A percentile compares a stretch with the other conserved stretches of the same genome.
phyloP scores from a whole-genome alignment of 805 yeast species.

The Candida suzukii region DNA sequence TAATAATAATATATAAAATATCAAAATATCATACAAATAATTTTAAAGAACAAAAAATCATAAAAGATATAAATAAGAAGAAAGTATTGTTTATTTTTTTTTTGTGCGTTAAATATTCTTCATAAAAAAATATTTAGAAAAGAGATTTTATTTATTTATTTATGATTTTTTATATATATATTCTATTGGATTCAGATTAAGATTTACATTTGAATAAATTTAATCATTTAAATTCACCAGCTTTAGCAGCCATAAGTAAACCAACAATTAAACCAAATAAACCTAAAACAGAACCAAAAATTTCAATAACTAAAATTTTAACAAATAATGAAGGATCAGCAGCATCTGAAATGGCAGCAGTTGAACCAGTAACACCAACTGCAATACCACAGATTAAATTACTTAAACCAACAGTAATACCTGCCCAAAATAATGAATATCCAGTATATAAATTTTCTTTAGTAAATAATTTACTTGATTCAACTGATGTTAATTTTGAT shows the following conservation, averaged over 20 bases:
- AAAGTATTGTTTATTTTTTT: too few relatives aligned
- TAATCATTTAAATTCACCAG: constrained; percentile 67
- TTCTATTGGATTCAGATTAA: not conserved
- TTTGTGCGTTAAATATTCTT: too few relatives aligned
- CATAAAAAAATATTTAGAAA: too few relatives aligned
- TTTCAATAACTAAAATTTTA: constrained; percentile 92
- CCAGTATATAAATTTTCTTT: constrained; percentile 90
- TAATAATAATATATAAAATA: too few relatives aligned
- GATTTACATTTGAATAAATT: not conserved
- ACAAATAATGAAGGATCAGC: constrained; percentile 94
- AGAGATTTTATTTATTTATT: too few relatives aligned
- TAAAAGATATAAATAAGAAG: too few relatives aligned
- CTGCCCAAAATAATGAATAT: constrained; percentile 95
- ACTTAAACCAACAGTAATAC: constrained; percentile 88
- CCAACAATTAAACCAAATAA: constrained; percentile 96
- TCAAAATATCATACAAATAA: too few relatives aligned
- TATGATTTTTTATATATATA: too few relatives aligned
- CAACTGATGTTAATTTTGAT: constrained; percentile 71
- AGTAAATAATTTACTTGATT: constrained; percentile 57
- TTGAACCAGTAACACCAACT: constrained; percentile 95
- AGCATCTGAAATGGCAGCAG: constrained; percentile 98
- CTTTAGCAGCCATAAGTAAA: constrained; percentile 93
- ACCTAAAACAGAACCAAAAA: constrained; percentile 94
- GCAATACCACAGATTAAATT: constrained; percentile 95
- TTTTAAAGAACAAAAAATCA: too few relatives aligned